Percentiles rank a stretch among this genome's conserved stretches.
Evolutionary conservation across 139 green algal genomes (phyloP).

Genomic region (Auxenochlorella protothecoides): DNA sequence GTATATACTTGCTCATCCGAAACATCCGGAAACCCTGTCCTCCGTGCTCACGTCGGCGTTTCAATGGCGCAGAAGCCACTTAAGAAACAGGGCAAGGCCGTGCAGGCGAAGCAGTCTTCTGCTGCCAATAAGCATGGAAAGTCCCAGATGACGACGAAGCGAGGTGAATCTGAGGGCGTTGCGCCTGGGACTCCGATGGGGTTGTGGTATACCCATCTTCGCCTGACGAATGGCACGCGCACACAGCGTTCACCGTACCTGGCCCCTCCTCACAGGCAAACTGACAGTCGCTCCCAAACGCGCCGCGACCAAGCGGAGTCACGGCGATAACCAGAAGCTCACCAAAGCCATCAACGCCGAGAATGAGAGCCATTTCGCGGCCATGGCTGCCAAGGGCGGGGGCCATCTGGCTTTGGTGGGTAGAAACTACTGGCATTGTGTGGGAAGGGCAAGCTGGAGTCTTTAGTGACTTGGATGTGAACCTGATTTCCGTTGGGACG

Average conservation of each 20-base stretch:
- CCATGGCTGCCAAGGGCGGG: constrained; percentile 6
- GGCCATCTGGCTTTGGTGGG: constrained; percentile 23
- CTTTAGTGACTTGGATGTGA: too few relatives aligned
- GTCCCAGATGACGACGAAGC: constrained; percentile 7
- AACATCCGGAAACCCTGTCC: too few relatives aligned
- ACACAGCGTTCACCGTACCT: too few relatives aligned
- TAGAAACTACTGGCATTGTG: neutral
- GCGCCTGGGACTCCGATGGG: too few relatives aligned
- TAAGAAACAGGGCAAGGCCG: constrained; percentile 8
- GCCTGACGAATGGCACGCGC: too few relatives aligned
- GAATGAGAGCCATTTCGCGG: constrained; percentile 21
- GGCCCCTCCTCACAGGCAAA: too few relatives aligned
- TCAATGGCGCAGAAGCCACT: constrained; percentile 16
- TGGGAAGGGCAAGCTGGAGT: too few relatives aligned
- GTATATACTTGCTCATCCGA: too few relatives aligned
- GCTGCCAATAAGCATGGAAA: constrained; percentile 8
- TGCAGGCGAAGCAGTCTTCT: neutral
- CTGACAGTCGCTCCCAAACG: constrained; percentile 7
- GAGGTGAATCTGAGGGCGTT: constrained; percentile 2
- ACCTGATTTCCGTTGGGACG: too few relatives aligned
- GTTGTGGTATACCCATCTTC: too few relatives aligned
- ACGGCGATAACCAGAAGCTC: constrained; percentile 10
- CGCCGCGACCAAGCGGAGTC: neutral
- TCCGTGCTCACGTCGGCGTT: too few relatives aligned
- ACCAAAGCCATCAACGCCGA: constrained; percentile 25